These are phyloP conservation scores for Ichthyophthirius multifiliis DNA, from an alignment of 169 alveolate genomes.

Conservation along the genomic window DNA sequence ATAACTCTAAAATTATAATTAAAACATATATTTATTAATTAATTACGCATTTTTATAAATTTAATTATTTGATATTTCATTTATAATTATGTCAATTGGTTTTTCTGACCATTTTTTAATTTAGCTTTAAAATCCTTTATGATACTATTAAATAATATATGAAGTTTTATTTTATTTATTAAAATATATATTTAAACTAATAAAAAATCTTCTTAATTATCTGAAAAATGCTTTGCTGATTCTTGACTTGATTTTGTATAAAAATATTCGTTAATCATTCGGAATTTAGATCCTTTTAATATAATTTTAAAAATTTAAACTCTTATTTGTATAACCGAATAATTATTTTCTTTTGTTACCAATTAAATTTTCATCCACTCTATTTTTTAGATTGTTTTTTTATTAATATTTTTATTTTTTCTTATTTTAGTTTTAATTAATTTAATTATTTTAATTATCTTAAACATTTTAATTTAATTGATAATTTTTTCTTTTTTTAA, in stretches of 20 bases:
- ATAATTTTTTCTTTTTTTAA: too few species aligned
- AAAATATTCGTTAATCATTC: slow-evolving; percentile 43
- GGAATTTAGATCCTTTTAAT: slow-evolving; percentile 29
- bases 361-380: background rate
- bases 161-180: background rate
- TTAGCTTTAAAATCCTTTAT: slow-evolving; percentile 40
- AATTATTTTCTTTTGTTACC: background rate
- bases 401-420: background rate
- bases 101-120: slow-evolving; percentile 42
- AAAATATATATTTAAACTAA: background rate
- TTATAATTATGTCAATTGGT: slow-evolving; percentile 40
- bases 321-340: background rate
- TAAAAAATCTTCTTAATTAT: slow-evolving; percentile 38
- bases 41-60: background rate
- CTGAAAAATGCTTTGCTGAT: slow-evolving; percentile 32
- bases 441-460: too few species aligned
- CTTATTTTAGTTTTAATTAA: background rate
- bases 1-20: slow-evolving; percentile 20
- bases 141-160: slow-evolving; percentile 16
- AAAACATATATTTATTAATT: background rate
- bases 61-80: slow-evolving; percentile 1
- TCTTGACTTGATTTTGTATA: slow-evolving; percentile 39
- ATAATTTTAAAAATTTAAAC: background rate
- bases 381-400: background rate
- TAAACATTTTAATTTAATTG: too few species aligned